Base-by-base conservation (phyloP, 768 basidiomycete species). In the Dioszegia crocea region DNA sequence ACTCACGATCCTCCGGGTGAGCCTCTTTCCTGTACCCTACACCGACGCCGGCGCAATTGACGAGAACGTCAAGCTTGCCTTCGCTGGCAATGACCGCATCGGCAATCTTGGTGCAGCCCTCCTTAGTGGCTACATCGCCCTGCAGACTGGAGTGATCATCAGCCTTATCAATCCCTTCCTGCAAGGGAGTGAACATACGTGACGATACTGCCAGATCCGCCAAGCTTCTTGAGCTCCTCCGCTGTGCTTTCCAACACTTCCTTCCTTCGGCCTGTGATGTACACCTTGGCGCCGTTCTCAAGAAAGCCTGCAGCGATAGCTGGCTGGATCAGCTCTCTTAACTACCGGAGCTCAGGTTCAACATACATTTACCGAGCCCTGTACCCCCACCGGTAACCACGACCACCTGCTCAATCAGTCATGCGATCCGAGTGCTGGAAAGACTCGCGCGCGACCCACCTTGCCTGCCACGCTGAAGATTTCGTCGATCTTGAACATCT, bases 301-400 rank as follows among this genome's bases (percentile, higher is more conserved):
- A 63, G 70, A 53, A 74, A 74, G 0, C 73, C 73, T 11, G 57
- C 62, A 16, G 73, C 61, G 49, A 75, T 68, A 30, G 75, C 63
- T 57, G 46, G 1, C 21, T 57, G 38, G 6, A 52, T 39, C 19
- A 46, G 30, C 46, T 24, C 36, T 39, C 21, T 47, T 16, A 11
- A 29, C 16, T 36, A 23, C 30, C 24, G 49, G 17, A 8, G 1
- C 6, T n/a, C n/a, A 12, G 36, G 30, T 30, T 29, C 16, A 11
- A 30, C 55, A 4, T 12, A 60, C 56, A 36, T 40, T 61, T 64
- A 29, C 59, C 80, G 80, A 64, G 81, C 82, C 66, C 68, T 0
- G 66, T 68, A 16, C 67, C 69, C n/a, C 69, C 72, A 29, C 72
- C 72, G 0, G 72, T 74, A 21, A 74, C 65, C 19, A 74, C 64